Evolutionary conservation across 2,329 filamentous ascomycete genomes (phyloP), one percentile per base, ranked within the genome.

Genomic region (Leptodontidium sp.): DNA sequence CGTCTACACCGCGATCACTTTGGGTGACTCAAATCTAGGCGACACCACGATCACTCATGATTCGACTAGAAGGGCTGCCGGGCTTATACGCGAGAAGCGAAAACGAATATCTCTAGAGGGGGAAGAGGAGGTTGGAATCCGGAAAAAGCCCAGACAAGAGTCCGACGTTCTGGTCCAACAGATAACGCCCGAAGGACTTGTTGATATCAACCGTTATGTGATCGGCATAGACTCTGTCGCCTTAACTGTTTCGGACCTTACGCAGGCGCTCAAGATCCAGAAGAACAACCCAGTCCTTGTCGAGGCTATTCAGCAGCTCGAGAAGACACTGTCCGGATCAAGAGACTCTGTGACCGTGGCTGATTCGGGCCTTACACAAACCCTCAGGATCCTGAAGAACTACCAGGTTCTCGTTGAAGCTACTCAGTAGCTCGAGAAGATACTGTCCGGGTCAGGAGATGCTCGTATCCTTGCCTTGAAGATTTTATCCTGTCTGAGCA

Each of bases 401-500:
- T 32, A 32, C 29, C 29, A 32, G 29, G 29, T 32, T 6, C 29
- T 32, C 29, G 29, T 32, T 32, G 29, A 32, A 32, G 29, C 29
- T 32, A 32, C 29, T 32, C 29, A 32, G 29, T 6, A 32, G 29
- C 29, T 32, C 21, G 47, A 11, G 14, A 58, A n/a, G n/a, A 58
- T 47, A n/a, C 40, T 61, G 24, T 26, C 12, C 58, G 40, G 40
- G 24, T 47, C 21, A 47, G 40, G 26, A 61, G 32, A 35, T 40
- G 17, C 32, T 58, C 15, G 53, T 24, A 38, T 58, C n/a, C 40
- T 58, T 58, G 32, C 17, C 15, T 58, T 17, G 17, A 58, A 58
- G 29, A 38, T 58, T 58, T 21, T 58, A 58, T 58, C 32, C 14
- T 15, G 32, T 58, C 32, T 58, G 15, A 58, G 53, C 15, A 38